Conservation (phyloP, 2,329 filamentous ascomycete genomes). For the Pyricularia grisea region DNA sequence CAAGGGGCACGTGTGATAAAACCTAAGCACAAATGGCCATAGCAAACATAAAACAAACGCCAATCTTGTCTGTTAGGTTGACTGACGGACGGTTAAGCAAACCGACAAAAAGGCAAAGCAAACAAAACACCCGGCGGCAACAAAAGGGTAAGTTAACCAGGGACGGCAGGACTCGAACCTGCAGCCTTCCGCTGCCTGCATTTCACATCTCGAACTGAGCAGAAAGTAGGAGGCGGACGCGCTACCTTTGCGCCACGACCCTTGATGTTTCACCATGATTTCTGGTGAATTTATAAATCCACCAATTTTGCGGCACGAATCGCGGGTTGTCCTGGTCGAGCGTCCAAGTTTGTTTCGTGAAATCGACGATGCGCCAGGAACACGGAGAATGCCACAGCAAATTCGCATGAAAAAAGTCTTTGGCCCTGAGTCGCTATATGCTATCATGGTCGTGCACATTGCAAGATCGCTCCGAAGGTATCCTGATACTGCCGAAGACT, state of each 20-base stretch:
- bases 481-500: too few relatives aligned
- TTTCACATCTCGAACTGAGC: not conserved
- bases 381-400: not conserved
- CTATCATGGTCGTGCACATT: too few relatives aligned
- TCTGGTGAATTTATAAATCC: not conserved
- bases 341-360: not conserved
- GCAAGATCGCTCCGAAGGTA: too few relatives aligned
- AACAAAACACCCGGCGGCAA: not conserved
- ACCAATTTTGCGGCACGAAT: not conserved
- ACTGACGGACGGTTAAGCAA: not conserved
- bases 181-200: not conserved
- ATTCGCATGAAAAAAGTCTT: too few relatives aligned
- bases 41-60: not conserved
- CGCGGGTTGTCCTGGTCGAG: not conserved
- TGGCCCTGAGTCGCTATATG: too few relatives aligned
- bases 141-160: not conserved
- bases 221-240: not conserved
- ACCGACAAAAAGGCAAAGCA: too few relatives aligned
- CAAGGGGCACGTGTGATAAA: not conserved
- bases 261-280: not conserved
- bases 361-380: not conserved
- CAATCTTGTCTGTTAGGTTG: too few relatives aligned
- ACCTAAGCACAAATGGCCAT: not conserved
- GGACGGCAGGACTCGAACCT: constrained; percentile 1
- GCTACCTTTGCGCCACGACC: constrained; percentile 1